Percentiles rank a stretch among this genome's conserved stretches.
Conservation (phyloP, 768 basidiomycete species). For the Boletus tomentosulus region DNA sequence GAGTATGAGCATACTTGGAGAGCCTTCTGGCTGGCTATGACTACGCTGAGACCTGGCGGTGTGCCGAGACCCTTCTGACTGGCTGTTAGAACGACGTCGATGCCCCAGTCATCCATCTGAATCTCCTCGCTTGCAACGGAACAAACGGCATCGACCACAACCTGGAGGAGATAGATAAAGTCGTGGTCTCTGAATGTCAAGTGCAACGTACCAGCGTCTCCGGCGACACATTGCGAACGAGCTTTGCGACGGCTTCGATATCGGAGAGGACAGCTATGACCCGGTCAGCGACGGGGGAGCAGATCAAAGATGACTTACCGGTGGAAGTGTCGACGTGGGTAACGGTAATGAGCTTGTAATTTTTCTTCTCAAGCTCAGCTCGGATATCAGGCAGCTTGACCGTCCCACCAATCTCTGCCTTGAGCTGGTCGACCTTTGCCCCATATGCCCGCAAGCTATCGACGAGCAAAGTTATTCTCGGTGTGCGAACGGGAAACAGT, state of each 20-base stretch:
- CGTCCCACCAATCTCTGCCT: conserved; percentile 76
- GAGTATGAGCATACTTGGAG: conserved; percentile 44
- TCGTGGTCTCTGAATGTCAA: background rate
- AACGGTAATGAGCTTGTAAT: conserved; percentile 86
- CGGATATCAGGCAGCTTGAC: conserved; percentile 60
- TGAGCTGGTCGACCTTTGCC: conserved; percentile 79
- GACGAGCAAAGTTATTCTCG: background rate
- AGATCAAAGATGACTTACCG: conserved; percentile 33
- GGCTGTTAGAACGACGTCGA: conserved; percentile 85
- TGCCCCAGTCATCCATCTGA: conserved; percentile 86
- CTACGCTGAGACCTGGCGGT: conserved; percentile 88
- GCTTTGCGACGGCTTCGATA: conserved; percentile 68
- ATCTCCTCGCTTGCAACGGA: conserved; percentile 96
- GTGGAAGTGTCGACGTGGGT: conserved; percentile 96
- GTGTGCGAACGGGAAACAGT: background rate
- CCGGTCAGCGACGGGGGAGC: background rate
- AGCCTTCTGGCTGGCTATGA: conserved; percentile 77
- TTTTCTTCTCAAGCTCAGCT: conserved; percentile 66
- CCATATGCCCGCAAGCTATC: conserved; percentile 81
- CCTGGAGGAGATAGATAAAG: conserved; percentile 34
- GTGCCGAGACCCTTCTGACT: conserved; percentile 91
- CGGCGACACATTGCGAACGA: conserved; percentile 74
- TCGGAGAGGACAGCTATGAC: conserved; percentile 76
- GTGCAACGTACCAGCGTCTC: conserved; percentile 62
- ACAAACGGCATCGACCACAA: conserved; percentile 91